These are phyloP conservation scores for Rubia peregrina DNA, from an alignment of 305 asterid species.

Conservation along the genomic window DNA sequence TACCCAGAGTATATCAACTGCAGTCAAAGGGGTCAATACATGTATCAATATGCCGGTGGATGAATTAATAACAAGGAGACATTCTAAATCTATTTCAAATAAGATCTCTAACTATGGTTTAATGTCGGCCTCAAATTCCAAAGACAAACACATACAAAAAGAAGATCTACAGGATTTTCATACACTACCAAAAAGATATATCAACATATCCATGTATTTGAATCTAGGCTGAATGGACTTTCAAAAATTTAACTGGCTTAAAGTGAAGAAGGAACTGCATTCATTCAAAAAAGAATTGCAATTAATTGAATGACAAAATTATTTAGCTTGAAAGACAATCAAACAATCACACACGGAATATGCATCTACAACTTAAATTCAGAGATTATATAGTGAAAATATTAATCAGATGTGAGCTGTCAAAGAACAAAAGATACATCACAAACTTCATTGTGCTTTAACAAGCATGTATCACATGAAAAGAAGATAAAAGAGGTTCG, in stretches of 20 bases:
- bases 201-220: not conserved
- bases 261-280: not conserved
- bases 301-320: not conserved
- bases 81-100: not conserved
- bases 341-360: not conserved
- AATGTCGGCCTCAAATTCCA: not conserved
- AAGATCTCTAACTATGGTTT: not conserved
- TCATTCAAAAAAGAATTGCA: not conserved
- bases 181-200: not conserved
- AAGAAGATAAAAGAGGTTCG: not conserved
- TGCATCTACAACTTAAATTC: not conserved
- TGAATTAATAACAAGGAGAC: not conserved
- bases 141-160: not conserved
- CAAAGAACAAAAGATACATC: not conserved
- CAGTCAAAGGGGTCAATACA: slow-evolving; percentile 2
- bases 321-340: not conserved
- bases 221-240: not conserved
- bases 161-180: not conserved
- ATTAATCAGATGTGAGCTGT: not conserved
- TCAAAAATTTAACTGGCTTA: not conserved
- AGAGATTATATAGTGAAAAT: not conserved
- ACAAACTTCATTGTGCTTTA: not conserved
- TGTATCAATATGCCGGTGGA: not conserved
- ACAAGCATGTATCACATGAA: not conserved
- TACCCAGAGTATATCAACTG: slow-evolving; percentile 90